Percentiles rank a stretch among this genome's conserved stretches.
Evolutionary conservation across 169 alveolate species (phyloP).

Genomic region (Plasmodium relictum): DNA sequence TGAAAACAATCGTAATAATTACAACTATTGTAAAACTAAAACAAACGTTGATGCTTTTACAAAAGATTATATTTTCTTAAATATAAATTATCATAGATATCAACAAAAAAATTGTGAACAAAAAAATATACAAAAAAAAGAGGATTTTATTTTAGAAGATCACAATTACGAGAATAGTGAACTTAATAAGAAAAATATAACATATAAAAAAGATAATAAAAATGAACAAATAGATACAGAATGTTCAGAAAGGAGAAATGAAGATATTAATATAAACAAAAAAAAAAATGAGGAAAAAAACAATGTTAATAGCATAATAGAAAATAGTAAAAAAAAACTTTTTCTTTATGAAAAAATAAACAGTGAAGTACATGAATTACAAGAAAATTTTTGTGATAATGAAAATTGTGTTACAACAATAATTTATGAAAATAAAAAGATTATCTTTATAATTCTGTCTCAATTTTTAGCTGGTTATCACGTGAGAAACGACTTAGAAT

Average conservation of each 20-base stretch:
- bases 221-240: too few relatives aligned
- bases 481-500: not conserved
- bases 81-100: constrained; percentile 34
- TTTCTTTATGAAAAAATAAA: not conserved
- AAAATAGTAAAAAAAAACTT: not conserved
- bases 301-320: not conserved
- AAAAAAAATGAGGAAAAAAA: not conserved
- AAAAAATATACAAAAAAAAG: not conserved
- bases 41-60: not conserved
- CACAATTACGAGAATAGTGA: not conserved
- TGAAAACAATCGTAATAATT: not conserved
- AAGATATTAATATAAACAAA: too few relatives aligned
- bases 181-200: too few relatives aligned
- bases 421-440: constrained; percentile 40
- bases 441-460: constrained; percentile 51
- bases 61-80: constrained; percentile 24
- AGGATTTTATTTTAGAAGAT: constrained; percentile 17
- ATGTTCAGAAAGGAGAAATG: too few relatives aligned
- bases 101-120: constrained; percentile 20
- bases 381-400: not conserved
- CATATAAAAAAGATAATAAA: not conserved
- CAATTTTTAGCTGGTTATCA: constrained; percentile 48
- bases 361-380: not conserved
- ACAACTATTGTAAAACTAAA: not conserved
- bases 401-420: not conserved